These are phyloP conservation scores for Pezicula rhizophila DNA, from an alignment of 2,329 filamentous ascomycete genomes.

Conservation along the genomic window DNA sequence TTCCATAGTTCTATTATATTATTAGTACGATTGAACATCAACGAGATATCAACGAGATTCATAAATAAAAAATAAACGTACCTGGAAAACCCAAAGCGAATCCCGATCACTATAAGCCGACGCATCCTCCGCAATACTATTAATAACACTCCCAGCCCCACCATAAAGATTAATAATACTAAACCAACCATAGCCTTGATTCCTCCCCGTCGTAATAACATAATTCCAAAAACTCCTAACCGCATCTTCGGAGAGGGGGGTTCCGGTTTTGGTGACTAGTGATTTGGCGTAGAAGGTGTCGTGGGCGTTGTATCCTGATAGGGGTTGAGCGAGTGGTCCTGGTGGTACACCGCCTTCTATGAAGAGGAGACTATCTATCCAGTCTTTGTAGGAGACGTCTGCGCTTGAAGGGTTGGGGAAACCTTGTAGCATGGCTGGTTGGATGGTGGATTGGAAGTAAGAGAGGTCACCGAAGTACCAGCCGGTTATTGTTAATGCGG, in stretches of 20 bases:
- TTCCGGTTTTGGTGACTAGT: constrained; percentile 2
- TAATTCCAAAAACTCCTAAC: constrained; percentile 7
- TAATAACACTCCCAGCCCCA: constrained; percentile 10
- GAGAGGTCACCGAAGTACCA: neutral
- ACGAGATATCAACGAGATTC: neutral
- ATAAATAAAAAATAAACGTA: neutral
- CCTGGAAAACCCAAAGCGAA: constrained; percentile 16
- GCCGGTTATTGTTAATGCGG: neutral
- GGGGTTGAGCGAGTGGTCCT: neutral
- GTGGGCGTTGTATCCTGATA: neutral
- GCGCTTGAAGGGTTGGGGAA: neutral
- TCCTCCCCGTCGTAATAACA: constrained; percentile 1
- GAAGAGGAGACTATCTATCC: neutral
- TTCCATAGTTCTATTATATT: constrained; percentile 10
- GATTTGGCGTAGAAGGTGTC: constrained; percentile 1
- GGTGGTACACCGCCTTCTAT: neutral
- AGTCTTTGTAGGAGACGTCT: neutral
- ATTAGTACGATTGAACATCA: neutral
- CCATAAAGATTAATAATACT: constrained; percentile 20
- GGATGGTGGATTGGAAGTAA: neutral
- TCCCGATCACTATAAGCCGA: constrained; percentile 14
- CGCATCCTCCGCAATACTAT: constrained; percentile 2
- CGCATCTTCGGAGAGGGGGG: constrained; percentile 5
- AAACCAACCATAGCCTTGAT: constrained; percentile 9
- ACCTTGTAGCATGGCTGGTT: neutral